Evolutionary conservation across 176 grass and related monocot species (phyloP).

Genomic region (maize (Zea mays)): DNA sequence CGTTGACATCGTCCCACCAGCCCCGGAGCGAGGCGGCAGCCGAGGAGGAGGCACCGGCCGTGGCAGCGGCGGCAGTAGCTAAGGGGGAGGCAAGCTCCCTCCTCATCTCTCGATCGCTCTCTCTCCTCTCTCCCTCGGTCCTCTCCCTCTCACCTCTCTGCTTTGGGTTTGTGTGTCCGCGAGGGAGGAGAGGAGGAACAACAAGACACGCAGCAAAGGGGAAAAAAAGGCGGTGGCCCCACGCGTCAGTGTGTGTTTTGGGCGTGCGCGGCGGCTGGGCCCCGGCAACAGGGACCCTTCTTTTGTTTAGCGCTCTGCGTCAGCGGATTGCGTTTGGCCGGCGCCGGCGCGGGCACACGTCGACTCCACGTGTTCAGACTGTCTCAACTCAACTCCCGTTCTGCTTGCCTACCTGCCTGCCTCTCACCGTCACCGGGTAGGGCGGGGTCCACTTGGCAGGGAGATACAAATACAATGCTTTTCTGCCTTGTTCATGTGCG

Average conservation of each 20-base stretch:
- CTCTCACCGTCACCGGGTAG: too few species aligned
- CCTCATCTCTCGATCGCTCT: background rate
- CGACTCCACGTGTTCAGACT: background rate
- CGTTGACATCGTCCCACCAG: slow-evolving; percentile 81
- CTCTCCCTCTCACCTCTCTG: background rate
- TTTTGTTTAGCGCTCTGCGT: background rate
- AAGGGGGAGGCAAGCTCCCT: slow-evolving; percentile 36
- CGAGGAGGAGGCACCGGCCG: background rate
- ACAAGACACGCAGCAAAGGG: background rate
- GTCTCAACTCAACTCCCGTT: too few species aligned
- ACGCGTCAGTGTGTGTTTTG: background rate
- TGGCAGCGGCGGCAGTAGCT: background rate
- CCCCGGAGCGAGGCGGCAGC: slow-evolving; percentile 27
- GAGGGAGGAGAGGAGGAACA: background rate
- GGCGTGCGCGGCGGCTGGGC: background rate
- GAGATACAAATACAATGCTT: too few species aligned
- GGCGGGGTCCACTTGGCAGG: too few species aligned
- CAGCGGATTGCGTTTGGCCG: background rate
- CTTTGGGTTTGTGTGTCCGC: background rate
- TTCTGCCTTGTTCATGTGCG: too few species aligned
- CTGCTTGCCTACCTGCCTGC: too few species aligned
- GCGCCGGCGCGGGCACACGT: background rate
- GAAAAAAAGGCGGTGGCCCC: background rate
- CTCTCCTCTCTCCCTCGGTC: too few species aligned
- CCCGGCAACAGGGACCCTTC: background rate